Evolutionary conservation across 1,284 basidiomycete genomes (phyloP), one percentile per base, ranked within the genome.

Genomic region (Cystobasidiaceae sp.): DNA sequence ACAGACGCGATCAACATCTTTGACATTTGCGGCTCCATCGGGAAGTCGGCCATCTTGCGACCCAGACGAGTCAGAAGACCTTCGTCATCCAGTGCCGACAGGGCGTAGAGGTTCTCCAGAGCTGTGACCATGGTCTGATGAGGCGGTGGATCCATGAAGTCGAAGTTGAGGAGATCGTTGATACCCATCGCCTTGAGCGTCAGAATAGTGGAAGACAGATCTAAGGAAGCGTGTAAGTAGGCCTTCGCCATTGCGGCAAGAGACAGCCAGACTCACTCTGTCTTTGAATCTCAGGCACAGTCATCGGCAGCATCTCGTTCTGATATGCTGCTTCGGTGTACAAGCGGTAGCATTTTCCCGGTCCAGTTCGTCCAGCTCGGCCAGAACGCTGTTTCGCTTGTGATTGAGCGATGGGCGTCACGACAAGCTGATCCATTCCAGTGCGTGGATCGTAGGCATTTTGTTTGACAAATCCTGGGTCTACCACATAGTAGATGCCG

Each of bases 1-100:
- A 97, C 93, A 1, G 91, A 94, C n/a, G 92, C 90, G 77, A 98
- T 97, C 59, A 99, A 80, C 93, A 97, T 97, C 80, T 98, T 98
- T 9, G 94, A 93, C 68, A 93, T 79, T 3, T 90, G 85, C 5
- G 94, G 96, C 69, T 97, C 93, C 86, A 97, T 91, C 5, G 96
- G 96, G 80, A 97, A 68, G 45, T 98, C 94, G 1, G 96, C 94
- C 96, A 99, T 98, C 79, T 98, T 98, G 65, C 94, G 84, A 0
- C 94, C 96, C 13, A 97, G 80, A 17, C 90, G 84, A 0, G 96
- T 99, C 72, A 99, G 80, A 8, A 97, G 79, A 3, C 96, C 96
- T 79, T 97, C 96, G 71, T 97, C 93, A 73, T 98, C 96, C 34
- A 98, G 81, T 3, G 94, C 96, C 0, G 92, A 94, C 4, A 98